phyloP scores from a whole-genome alignment of 73 alveolate genomes.

The Effrenium voratum region DNA sequence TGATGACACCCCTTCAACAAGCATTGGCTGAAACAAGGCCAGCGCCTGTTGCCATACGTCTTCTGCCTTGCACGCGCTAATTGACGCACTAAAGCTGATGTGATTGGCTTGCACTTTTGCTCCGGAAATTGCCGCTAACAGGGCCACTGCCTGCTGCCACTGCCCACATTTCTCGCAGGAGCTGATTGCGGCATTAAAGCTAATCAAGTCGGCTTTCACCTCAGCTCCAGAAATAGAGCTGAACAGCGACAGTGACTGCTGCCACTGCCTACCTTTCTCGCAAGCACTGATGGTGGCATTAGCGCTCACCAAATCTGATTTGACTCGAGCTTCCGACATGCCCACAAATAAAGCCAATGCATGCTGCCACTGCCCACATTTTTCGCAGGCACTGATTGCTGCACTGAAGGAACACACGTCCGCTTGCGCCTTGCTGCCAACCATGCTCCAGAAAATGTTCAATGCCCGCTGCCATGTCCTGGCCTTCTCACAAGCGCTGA shows the following conservation, averaged over 20 bases:
- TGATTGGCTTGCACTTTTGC: neutral
- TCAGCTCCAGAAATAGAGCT: too few relatives aligned
- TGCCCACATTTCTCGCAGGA: too few relatives aligned
- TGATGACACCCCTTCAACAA: neutral
- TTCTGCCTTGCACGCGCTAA: conserved; percentile 4
- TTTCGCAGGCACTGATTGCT: neutral
- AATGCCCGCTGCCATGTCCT: conserved; percentile 5
- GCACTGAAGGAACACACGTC: neutral
- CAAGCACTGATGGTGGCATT: too few relatives aligned
- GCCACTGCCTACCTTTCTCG: too few relatives aligned
- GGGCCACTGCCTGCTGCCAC: neutral
- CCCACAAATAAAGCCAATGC: too few relatives aligned
- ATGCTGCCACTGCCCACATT: conserved; percentile 28
- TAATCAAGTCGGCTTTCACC: too few relatives aligned
- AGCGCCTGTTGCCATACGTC: neutral
- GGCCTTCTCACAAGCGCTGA: conserved; percentile 2
- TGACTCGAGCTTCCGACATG: too few relatives aligned
- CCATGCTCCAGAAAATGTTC: neutral
- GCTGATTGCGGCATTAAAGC: too few relatives aligned
- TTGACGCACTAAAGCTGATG: conserved; percentile 13
- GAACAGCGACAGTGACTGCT: too few relatives aligned
- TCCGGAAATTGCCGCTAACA: neutral
- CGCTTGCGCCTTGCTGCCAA: too few relatives aligned
- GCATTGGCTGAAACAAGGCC: conserved; percentile 3
- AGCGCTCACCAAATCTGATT: too few relatives aligned